Conservation (phyloP, 2,329 filamentous ascomycete species). For the Neoarthrinium moseri region DNA sequence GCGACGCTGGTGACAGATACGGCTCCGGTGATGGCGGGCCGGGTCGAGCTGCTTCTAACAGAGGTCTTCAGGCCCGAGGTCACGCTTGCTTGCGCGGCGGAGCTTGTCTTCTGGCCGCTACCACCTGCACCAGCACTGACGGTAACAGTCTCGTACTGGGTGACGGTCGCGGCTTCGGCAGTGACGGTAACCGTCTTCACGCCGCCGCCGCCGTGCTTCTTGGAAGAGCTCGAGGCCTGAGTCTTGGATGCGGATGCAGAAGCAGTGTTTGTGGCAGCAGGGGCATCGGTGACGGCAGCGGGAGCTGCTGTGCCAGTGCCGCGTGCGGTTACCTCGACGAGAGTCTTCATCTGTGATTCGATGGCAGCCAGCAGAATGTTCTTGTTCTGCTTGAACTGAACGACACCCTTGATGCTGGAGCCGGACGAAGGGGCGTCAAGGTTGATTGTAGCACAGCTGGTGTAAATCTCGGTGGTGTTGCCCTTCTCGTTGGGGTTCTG, state of each 20-base stretch:
- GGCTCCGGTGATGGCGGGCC: constrained; percentile 4
- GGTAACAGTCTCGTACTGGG: constrained; percentile 36
- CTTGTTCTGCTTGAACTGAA: constrained; percentile 33
- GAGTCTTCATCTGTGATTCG: constrained; percentile 43
- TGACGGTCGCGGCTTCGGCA: constrained; percentile 35
- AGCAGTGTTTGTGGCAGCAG: constrained; percentile 15
- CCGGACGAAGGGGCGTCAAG: constrained; percentile 26
- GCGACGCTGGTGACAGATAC: constrained; percentile 14
- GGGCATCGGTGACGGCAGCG: constrained; percentile 19
- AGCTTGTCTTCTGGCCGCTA: background rate
- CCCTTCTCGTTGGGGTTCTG: constrained; percentile 47
- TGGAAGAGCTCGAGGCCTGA: constrained; percentile 9
- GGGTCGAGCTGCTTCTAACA: constrained; percentile 3
- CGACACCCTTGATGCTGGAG: constrained; percentile 30
- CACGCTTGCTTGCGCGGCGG: constrained; percentile 5
- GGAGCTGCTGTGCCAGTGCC: constrained; percentile 22
- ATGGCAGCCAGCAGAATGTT: constrained; percentile 30
- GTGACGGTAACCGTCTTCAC: constrained; percentile 43
- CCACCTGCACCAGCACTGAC: constrained; percentile 16
- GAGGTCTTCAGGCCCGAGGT: constrained; percentile 8
- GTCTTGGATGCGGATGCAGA: constrained; percentile 4
- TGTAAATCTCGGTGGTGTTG: constrained; percentile 57
- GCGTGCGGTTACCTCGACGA: constrained; percentile 34
- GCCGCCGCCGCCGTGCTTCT: constrained; percentile 20
- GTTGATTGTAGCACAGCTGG: constrained; percentile 43